Conservation (phyloP, 352 stramenopile genomes). For the Thalassiosira mediterranea region DNA sequence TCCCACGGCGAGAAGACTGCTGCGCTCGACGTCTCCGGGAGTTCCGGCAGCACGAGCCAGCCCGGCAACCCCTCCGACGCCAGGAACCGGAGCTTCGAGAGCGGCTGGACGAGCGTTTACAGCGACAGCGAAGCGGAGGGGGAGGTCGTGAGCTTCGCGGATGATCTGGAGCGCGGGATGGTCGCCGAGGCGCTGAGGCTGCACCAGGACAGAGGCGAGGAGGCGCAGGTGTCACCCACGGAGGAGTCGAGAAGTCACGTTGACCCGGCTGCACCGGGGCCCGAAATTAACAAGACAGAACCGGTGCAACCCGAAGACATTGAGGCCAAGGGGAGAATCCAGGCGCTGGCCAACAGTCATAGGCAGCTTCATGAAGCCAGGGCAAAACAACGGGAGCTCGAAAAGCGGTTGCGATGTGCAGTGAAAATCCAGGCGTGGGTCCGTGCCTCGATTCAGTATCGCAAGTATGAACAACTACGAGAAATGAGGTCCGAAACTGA, state of each 20-base stretch:
- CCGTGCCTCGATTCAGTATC: background rate
- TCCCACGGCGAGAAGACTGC: slow-evolving; percentile 24
- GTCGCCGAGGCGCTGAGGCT: slow-evolving; percentile 49
- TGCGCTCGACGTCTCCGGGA: background rate
- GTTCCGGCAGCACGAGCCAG: background rate
- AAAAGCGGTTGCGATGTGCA: too few relatives aligned
- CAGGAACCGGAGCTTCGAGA: slow-evolving; percentile 18
- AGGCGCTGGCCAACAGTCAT: background rate
- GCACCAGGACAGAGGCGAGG: slow-evolving; percentile 3
- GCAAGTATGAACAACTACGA: slow-evolving; percentile 13
- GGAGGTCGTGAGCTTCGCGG: slow-evolving; percentile 43
- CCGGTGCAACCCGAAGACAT: background rate
- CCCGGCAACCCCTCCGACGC: background rate
- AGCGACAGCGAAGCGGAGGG: slow-evolving; percentile 46
- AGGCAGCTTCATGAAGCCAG: background rate
- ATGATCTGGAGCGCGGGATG: slow-evolving; percentile 54
- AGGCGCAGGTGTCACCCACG: too few relatives aligned
- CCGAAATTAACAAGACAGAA: background rate
- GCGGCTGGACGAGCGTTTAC: slow-evolving; percentile 28
- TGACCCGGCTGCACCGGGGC: too few relatives aligned
- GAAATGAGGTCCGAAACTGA: background rate
- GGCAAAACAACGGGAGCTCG: background rate
- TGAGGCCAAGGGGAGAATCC: background rate
- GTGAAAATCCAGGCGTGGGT: slow-evolving; percentile 20
- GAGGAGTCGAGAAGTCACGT: too few relatives aligned